These are phyloP conservation scores for Termitomyces sp. DNA, from an alignment of 768 basidiomycete species.

Conservation along the genomic window DNA sequence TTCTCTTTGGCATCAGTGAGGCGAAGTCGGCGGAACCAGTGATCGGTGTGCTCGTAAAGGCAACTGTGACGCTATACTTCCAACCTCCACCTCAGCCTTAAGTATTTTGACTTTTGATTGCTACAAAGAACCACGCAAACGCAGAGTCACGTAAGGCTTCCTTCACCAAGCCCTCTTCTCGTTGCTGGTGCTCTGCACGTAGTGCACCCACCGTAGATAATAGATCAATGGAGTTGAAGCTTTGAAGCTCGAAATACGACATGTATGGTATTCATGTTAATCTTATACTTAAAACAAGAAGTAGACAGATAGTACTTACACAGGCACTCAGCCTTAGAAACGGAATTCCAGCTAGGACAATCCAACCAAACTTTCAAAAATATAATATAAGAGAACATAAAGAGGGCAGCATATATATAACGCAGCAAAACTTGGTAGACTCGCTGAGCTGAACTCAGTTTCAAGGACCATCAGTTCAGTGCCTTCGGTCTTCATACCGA, in stretches of 20 bases:
- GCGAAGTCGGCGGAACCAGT: no score
- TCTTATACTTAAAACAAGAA: no score
- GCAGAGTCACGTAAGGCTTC: background rate
- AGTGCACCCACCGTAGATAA: no score
- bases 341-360: no score
- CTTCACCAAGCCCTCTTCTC: background rate
- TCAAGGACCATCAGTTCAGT: conserved; percentile 5
- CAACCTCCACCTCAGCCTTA: background rate
- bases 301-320: no score
- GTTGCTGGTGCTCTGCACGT: background rate
- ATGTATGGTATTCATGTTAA: no score
- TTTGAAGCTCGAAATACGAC: no score
- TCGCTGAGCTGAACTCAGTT: background rate
- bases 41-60: no score
- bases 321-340: background rate
- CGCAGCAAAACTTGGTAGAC: background rate
- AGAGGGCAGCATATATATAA: background rate
- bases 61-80: no score
- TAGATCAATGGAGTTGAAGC: no score
- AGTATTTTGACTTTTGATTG: background rate
- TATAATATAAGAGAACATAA: background rate
- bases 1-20: background rate
- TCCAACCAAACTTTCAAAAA: background rate
- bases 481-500: conserved; percentile 24
- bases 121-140: background rate